Evolutionary conservation across 805 yeast genomes (phyloP).

Genomic region (Cyberlindnera lachancei): DNA sequence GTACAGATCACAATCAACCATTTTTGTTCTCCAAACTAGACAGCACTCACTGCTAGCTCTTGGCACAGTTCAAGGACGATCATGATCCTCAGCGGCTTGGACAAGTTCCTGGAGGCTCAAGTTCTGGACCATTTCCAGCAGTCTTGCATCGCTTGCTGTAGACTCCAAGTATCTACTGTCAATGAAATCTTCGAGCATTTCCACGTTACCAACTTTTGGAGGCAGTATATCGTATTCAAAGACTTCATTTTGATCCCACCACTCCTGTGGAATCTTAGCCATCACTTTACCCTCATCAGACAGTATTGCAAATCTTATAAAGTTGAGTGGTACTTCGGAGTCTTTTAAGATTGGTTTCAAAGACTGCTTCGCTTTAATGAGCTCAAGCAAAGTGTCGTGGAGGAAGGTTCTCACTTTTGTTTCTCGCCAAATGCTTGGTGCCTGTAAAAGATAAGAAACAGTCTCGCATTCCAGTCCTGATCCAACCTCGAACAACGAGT

Average conservation of each 20-base stretch:
- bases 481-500: conserved; percentile 20
- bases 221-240: conserved; percentile 71
- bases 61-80: no score
- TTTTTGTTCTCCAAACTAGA: no score
- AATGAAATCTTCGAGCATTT: conserved; percentile 27
- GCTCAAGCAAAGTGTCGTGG: conserved; percentile 30
- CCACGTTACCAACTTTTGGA: conserved; percentile 41
- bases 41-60: no score
- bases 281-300: conserved; percentile 66
- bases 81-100: no score
- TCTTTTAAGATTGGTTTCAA: conserved; percentile 11
- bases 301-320: conserved; percentile 59
- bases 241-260: conserved; percentile 56
- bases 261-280: conserved; percentile 56
- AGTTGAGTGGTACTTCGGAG: conserved; percentile 44
- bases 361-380: conserved; percentile 16
- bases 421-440: conserved; percentile 48
- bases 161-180: conserved; percentile 23
- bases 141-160: conserved; percentile 15
- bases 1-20: no score
- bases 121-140: conserved; percentile 22
- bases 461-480: conserved; percentile 31
- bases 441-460: conserved; percentile 54
- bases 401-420: conserved; percentile 39
- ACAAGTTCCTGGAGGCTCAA: conserved; percentile 21